A percentile compares a stretch with the other conserved stretches of the same genome.
phyloP scores from a whole-genome alignment of 2,329 filamentous ascomycete species.

The Sporothrix brunneoviolacea region DNA sequence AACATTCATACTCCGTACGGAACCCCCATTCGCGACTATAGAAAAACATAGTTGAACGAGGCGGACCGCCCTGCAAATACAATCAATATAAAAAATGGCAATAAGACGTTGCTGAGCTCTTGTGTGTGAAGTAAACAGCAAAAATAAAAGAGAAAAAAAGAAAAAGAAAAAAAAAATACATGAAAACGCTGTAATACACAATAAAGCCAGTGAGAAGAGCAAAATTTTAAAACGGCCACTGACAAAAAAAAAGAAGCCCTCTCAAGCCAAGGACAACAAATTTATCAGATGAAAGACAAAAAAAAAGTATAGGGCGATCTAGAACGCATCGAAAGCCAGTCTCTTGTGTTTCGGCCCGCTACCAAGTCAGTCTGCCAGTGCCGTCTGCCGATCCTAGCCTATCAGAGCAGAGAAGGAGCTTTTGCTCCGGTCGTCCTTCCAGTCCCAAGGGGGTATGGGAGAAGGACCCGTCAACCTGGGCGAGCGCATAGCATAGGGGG shows the following conservation, averaged over 20 bases:
- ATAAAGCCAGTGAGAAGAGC: neutral
- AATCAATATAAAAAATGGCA: too few relatives aligned
- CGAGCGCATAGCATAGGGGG: neutral
- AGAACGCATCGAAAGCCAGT: constrained; percentile 1
- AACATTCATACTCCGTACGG: too few relatives aligned
- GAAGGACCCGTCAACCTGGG: constrained; percentile 1
- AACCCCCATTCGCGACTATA: too few relatives aligned
- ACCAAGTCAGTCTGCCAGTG: constrained; percentile 9
- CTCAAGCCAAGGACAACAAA: neutral
- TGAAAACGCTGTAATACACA: neutral
- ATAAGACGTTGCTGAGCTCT: too few relatives aligned
- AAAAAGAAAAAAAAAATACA: neutral
- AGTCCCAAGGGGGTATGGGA: neutral
- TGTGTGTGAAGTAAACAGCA: neutral
- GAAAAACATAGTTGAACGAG: too few relatives aligned
- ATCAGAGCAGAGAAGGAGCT: constrained; percentile 16
- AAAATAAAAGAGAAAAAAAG: neutral
- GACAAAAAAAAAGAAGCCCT: neutral
- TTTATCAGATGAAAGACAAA: neutral
- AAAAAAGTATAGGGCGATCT: neutral
- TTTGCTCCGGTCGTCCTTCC: constrained; percentile 15
- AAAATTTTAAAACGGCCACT: too few relatives aligned
- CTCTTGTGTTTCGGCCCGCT: constrained; percentile 6
- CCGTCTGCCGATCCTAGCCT: constrained; percentile 11
- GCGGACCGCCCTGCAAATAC: too few relatives aligned